Evolutionary conservation across 208 protist species (phyloP).

Genomic region (Acanthamoeba quina): DNA sequence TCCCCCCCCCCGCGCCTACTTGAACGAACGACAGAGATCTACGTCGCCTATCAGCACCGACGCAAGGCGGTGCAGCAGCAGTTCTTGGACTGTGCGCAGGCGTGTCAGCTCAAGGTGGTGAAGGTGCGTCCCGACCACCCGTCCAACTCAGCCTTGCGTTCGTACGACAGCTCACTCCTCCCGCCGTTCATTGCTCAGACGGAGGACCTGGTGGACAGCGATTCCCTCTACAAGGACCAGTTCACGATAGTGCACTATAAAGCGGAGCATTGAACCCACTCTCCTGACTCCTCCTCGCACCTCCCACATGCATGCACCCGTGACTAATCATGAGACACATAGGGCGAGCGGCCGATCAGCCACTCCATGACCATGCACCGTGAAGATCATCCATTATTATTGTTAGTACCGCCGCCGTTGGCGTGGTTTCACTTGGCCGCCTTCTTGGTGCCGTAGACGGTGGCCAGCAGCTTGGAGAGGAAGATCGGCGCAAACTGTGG

Average conservation of each 20-base stretch:
- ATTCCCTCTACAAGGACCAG: slow-evolving; percentile 35
- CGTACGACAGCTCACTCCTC: too few relatives aligned
- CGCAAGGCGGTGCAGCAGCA: slow-evolving; percentile 49
- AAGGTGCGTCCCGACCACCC: not conserved
- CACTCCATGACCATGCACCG: too few relatives aligned
- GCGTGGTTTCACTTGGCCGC: not conserved
- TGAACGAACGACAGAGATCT: not conserved
- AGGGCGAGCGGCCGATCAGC: too few relatives aligned
- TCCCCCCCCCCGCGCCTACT: not conserved
- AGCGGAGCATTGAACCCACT: not conserved
- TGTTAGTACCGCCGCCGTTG: too few relatives aligned
- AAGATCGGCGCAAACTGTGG: slow-evolving; percentile 39
- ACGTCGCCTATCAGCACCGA: slow-evolving; percentile 49
- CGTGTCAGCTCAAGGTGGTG: not conserved
- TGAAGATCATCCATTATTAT: too few relatives aligned
- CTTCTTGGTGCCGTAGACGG: slow-evolving; percentile 52
- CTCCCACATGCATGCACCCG: too few relatives aligned
- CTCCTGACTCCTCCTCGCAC: not conserved
- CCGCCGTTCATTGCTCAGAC: too few relatives aligned
- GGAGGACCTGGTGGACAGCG: slow-evolving; percentile 9
- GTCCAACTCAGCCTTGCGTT: too few relatives aligned
- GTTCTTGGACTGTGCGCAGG: slow-evolving; percentile 30
- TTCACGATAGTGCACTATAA: slow-evolving; percentile 58
- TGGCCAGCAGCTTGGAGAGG: slow-evolving; percentile 54
- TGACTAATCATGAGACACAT: too few relatives aligned